Percentiles rank a stretch among this genome's conserved stretches.
These are phyloP conservation scores for Xylaria telfairii DNA, from an alignment of 495 filamentous ascomycete species.

Conservation along the genomic window DNA sequence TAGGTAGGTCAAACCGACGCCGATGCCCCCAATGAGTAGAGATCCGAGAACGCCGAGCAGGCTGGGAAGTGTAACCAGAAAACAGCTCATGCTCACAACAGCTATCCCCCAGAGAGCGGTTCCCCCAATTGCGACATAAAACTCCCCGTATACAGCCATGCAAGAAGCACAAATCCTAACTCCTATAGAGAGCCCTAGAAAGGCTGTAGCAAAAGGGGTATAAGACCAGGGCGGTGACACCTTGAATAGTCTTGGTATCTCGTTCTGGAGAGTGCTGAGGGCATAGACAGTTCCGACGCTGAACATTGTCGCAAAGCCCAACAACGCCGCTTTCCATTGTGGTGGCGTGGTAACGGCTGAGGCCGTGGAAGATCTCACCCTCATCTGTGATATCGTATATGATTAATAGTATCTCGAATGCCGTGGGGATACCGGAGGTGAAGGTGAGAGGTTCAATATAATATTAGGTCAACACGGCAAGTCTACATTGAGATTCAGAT, in stretches of 20 bases:
- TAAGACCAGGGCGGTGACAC: conserved; percentile 7
- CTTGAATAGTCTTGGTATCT: not conserved
- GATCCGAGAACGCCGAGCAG: conserved; percentile 5
- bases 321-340: conserved; percentile 10
- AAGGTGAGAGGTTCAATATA: not conserved
- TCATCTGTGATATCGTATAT: not conserved
- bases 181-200: conserved; percentile 3
- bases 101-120: conserved; percentile 3
- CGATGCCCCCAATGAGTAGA: conserved; percentile 1
- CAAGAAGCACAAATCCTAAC: not conserved
- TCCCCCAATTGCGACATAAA: not conserved
- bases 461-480: too few species aligned
- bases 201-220: conserved; percentile 2
- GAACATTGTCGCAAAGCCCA: conserved; percentile 1
- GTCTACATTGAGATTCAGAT: not conserved
- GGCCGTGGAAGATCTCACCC: not conserved
- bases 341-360: not conserved
- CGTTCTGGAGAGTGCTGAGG: not conserved
- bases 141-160: not conserved
- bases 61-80: not conserved
- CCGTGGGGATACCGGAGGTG: not conserved
- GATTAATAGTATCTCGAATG: not conserved
- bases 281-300: conserved; percentile 14
- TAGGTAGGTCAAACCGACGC: conserved; percentile 5
- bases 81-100: not conserved